Evolutionary conservation across 2,329 filamentous ascomycete genomes (phyloP), one percentile per base, ranked within the genome.

Genomic region (Cordyceps militaris): DNA sequence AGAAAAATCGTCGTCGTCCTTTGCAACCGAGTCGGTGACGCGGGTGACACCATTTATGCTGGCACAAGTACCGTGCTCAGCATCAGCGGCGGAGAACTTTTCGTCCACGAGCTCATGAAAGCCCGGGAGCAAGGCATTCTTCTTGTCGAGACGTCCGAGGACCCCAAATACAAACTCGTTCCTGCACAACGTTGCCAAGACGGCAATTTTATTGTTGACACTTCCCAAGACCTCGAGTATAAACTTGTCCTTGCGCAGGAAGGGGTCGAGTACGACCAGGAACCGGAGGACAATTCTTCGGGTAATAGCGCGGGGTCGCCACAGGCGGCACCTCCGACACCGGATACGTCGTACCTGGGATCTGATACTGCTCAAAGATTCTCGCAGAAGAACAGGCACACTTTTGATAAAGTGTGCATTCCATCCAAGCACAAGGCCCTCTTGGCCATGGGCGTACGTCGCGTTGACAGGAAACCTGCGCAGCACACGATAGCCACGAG

Each of bases 31-130:
- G 81, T 79, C 30, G 89, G 89, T 0, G 76, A 73, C 1, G 89
- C 93, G 63, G 81, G 76, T 5, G 79, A 84, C 0, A 84, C 78
- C 0, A 78, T 82, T 0, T 94, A 90, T 69, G 85, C 88, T 0
- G 89, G 89, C 0, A 91, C 86, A 0, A 91, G 86, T 60, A 80
- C 85, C 0, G 85, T 92, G 0, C 70, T 92, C 30, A 83, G 84
- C 3, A 81, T 93, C 30, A 75, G 81, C 10, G 70, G 76, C 5
- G 88, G 87, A 0, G 81, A 84, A 44, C 84, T 91, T 10, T 83
- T 73, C 50, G 78, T 91, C 0, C 90, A 86, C 56, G 87, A 88
- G 0, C 72, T 89, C 0, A 73, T 91, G 3, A 87, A 88, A 0
- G 85, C 88, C n/a, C 83, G 81, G 1, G 82, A 87, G 56, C 84